Evolutionary conservation across 495 filamentous ascomycete species (phyloP), one percentile per base, ranked within the genome.

Genomic region (Tuber borchii): DNA sequence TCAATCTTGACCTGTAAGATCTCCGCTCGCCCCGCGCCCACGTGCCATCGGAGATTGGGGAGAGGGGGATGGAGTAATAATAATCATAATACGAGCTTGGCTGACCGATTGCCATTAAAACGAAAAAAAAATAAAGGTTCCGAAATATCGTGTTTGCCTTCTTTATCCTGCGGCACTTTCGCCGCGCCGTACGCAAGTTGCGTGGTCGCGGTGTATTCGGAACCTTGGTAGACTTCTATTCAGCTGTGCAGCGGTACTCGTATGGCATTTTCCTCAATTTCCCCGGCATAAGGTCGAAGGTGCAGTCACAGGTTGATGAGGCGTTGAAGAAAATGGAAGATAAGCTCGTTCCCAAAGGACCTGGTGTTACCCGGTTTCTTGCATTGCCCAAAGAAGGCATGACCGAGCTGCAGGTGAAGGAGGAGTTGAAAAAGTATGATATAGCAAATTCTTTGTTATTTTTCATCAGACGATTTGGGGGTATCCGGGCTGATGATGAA

Each of bases 91-190:
- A 4, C 46, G 56, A 34, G 56, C 26, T 34, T 65, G n/a, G 19
- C 76, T 78, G 37, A 77, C 45, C 56, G 26, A 77, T 73, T 75
- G 79, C 22, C 70, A n/a, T 71, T 73, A 43, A 26, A 72, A 45
- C 73, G 22, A 10, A 42, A 71, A 69, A n/a, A 22, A 51, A 20
- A 48, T 61, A 78, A 80, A 95, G 94, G 69, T 78, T 97, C 74
- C 92, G 92, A 61, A 97, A 97, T 83, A 87, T 97, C 68, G 84
- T 98, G 68, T 97, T 99, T 84, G 87, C 93, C 82, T 88, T 95
- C 75, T 97, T 98, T 86, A 83, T 98, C 61, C 86, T 98, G 48
- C 90, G 95, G 79, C 94, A 93, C 87, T 90, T 90, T 19, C 91
- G 93, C 77, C 94, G 92, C 83, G 88, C 88, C 45, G 89, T 92